Evolutionary conservation across 139 green algal genomes (phyloP).

Genomic region (Picochlorum sp.): DNA sequence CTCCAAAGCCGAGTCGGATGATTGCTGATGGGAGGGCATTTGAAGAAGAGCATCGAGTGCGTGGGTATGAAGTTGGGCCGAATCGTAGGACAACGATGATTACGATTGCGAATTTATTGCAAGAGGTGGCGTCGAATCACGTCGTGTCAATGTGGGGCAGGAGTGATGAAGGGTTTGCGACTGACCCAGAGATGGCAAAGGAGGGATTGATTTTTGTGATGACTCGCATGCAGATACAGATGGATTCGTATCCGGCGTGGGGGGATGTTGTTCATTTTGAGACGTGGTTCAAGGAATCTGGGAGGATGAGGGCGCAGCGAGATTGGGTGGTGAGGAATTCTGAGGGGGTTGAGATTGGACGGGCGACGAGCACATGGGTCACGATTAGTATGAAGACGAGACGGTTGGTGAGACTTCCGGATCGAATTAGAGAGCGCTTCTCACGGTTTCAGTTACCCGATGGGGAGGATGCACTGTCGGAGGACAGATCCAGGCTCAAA

Average conservation of each 20-base stretch:
- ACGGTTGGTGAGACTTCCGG: conserved; percentile 62
- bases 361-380: conserved; percentile 83
- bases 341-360: conserved; percentile 46
- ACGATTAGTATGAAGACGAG: conserved; percentile 82
- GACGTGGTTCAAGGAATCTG: conserved; percentile 83
- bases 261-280: conserved; percentile 66
- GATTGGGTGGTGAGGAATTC: conserved; percentile 71
- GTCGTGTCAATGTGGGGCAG: conserved; percentile 78
- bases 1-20: conserved; percentile 9
- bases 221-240: conserved; percentile 82
- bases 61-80: conserved; percentile 70
- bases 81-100: conserved; percentile 64
- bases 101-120: conserved; percentile 77
- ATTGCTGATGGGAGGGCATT: conserved; percentile 21
- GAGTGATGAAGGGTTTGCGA: conserved; percentile 70
- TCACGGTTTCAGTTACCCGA: conserved; percentile 30
- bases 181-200: conserved; percentile 55
- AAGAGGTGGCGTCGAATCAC: conserved; percentile 84
- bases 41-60: conserved; percentile 31
- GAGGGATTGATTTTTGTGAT: conserved; percentile 79
- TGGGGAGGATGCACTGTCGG: conserved; percentile 14
- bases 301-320: conserved; percentile 62
- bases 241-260: conserved; percentile 86
- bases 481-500: conserved; percentile 20
- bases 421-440: conserved; percentile 48